Conservation (phyloP, 1,139 yeast genomes). For the Candida pseudocylindracea region DNA sequence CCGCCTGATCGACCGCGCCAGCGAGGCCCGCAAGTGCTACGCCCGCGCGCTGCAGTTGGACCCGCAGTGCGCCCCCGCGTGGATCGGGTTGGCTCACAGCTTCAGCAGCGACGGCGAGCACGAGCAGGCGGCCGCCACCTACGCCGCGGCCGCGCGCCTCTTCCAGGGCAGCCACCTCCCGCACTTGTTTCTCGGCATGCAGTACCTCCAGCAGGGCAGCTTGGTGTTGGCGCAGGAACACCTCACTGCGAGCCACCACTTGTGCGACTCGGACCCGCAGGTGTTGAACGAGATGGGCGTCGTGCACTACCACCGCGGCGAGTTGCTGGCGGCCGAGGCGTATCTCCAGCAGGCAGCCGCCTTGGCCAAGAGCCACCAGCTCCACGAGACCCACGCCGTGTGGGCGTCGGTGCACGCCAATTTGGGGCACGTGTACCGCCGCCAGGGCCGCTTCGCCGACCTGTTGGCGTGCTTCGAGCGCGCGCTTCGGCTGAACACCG, state of each 20-base stretch:
- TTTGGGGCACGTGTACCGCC: constrained; percentile 76
- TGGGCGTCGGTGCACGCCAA: constrained; percentile 80
- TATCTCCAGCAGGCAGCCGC: constrained; percentile 40
- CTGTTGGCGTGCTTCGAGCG: constrained; percentile 60
- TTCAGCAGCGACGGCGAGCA: constrained; percentile 97
- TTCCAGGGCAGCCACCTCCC: constrained; percentile 94
- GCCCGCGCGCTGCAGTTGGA: constrained; percentile 76
- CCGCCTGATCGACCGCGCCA: constrained; percentile 44
- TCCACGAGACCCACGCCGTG: constrained; percentile 62
- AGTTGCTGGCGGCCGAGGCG: constrained; percentile 44
- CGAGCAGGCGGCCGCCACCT: constrained; percentile 95
- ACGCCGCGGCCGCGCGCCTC: constrained; percentile 82
- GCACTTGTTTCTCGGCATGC: constrained; percentile 84
- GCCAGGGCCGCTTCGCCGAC: constrained; percentile 35
- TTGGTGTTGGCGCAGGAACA: constrained; percentile 73
- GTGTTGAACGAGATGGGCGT: constrained; percentile 86
- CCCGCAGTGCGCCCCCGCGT: constrained; percentile 86
- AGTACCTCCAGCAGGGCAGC: constrained; percentile 75
- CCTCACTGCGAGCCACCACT: constrained; percentile 46
- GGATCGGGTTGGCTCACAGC: constrained; percentile 98
- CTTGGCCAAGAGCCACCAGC: constrained; percentile 38
- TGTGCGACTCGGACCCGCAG: constrained; percentile 73
- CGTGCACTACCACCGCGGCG: constrained; percentile 55
- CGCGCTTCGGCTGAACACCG: constrained; percentile 44
- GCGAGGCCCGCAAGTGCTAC: constrained; percentile 75